phyloP scores from a whole-genome alignment of 1,284 basidiomycete genomes.

The Marasmius sp. region DNA sequence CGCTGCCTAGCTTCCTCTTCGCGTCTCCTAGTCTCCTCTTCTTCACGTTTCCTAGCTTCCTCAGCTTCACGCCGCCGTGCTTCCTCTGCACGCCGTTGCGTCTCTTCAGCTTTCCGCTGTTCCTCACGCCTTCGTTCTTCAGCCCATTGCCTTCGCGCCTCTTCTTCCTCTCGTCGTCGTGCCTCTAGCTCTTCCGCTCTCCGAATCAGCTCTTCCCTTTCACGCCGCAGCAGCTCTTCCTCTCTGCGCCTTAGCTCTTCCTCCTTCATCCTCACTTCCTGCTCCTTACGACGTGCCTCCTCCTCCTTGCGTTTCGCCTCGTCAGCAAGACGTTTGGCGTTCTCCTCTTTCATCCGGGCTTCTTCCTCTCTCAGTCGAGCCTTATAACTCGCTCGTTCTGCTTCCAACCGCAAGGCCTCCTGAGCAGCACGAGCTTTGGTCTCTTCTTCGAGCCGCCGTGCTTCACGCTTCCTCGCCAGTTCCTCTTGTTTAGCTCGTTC shows the following conservation, averaged over 20 bases:
- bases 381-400: conserved; percentile 20
- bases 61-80: conserved; percentile 21
- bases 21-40: conserved; percentile 23
- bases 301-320: conserved; percentile 22
- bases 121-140: not conserved
- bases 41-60: conserved; percentile 12
- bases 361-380: conserved; percentile 17
- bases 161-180: not conserved
- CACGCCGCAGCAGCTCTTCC: conserved; percentile 16
- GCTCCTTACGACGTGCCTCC: conserved; percentile 24
- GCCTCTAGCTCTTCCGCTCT: not conserved
- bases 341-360: conserved; percentile 23
- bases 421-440: too few species aligned
- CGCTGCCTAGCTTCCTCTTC: conserved; percentile 20
- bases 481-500: conserved; percentile 12
- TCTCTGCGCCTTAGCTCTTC: conserved; percentile 20
- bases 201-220: conserved; percentile 9
- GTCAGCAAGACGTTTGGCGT: conserved; percentile 24
- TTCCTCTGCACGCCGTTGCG: conserved; percentile 16
- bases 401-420: not conserved
- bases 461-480: too few species aligned
- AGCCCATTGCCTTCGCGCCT: not conserved
- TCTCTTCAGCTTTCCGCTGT: conserved; percentile 1
- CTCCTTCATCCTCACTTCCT: conserved; percentile 21
- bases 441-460: too few species aligned